Evolutionary conservation across 192 early-diverging fungal genomes (phyloP).

Genomic region (Rhizophlyctis rosea): DNA sequence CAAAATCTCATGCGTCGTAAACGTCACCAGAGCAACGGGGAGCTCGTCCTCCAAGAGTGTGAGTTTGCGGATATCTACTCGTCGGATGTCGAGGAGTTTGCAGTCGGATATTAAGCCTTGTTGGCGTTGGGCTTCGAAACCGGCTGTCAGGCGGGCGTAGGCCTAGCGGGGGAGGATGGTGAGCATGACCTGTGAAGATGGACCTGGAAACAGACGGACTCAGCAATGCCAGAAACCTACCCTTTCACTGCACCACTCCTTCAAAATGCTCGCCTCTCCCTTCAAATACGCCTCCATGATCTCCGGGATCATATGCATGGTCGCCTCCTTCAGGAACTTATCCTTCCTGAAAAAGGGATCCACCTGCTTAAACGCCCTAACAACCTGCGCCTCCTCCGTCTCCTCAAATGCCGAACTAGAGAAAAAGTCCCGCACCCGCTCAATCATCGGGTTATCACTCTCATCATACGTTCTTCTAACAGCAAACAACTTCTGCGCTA

Average conservation of each 20-base stretch:
- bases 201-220: background rate
- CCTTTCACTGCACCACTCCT: conserved; percentile 93
- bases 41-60: conserved; percentile 90
- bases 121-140: conserved; percentile 76
- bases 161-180: conserved; percentile 50
- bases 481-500: conserved; percentile 82
- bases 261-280: conserved; percentile 76
- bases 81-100: conserved; percentile 88
- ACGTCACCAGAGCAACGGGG: conserved; percentile 84
- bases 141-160: conserved; percentile 70
- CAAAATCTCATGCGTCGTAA: conserved; percentile 91
- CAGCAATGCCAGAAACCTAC: conserved; percentile 42
- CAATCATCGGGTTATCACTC: conserved; percentile 83
- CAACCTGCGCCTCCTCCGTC: conserved; percentile 88
- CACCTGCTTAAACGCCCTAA: conserved; percentile 76
- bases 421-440: conserved; percentile 72
- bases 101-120: conserved; percentile 91
- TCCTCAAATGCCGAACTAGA: conserved; percentile 82
- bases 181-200: conserved; percentile 27
- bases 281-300: conserved; percentile 92
- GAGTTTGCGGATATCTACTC: conserved; percentile 85
- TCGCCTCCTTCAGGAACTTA: conserved; percentile 84
- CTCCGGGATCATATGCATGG: conserved; percentile 92
- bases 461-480: conserved; percentile 80
- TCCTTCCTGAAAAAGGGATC: conserved; percentile 87